Evolutionary conservation across 169 alveolate genomes (phyloP), one percentile per base, ranked within the genome.

Genomic region (Ichthyophthirius multifiliis): DNA sequence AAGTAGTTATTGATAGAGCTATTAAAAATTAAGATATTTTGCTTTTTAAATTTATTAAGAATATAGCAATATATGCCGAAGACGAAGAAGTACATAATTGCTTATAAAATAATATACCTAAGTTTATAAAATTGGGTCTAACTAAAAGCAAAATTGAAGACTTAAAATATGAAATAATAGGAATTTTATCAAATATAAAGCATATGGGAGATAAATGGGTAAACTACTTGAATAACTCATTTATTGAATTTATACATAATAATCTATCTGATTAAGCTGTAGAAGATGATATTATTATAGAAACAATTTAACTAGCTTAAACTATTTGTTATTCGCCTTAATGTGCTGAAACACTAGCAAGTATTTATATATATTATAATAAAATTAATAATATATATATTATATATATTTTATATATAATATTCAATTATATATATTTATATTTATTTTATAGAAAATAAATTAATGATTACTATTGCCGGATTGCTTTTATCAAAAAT

Each of bases 261-360:
- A 87, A 89, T 79, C 65, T 94, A 47, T 89, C 86, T 43, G 48
- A 81, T 18, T 92, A 92, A 46, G 83, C 79, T 77, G 91, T 89
- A 71, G 96, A 94, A 23, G 97, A 94, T 64, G 97, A 94, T 55
- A 89, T 92, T 27, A 79, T 94, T 16, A 71, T 92, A 15, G 97
- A 92, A 64, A 88, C 91, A 5, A 91, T 94, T 67, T 82, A 84
- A 86, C 84, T 94, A 6, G 83, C 91, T 27, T 91, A 89, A 16
- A 84, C 93, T 34, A 87, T 94, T 34, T 87, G 93, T 43, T 43
- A 88, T 15, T 75, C 74, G 65, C 90, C 86, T 32, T 81, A 87
- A 32, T 79, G 91, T 55, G 93, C 96, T 10, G 81, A 82, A 43
- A 39, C 64, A 10, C 48, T 94, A 12, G 89, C 94, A 46, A 71